Conservation (phyloP, 495 filamentous ascomycete genomes). For the Glarea lozoyensis region DNA sequence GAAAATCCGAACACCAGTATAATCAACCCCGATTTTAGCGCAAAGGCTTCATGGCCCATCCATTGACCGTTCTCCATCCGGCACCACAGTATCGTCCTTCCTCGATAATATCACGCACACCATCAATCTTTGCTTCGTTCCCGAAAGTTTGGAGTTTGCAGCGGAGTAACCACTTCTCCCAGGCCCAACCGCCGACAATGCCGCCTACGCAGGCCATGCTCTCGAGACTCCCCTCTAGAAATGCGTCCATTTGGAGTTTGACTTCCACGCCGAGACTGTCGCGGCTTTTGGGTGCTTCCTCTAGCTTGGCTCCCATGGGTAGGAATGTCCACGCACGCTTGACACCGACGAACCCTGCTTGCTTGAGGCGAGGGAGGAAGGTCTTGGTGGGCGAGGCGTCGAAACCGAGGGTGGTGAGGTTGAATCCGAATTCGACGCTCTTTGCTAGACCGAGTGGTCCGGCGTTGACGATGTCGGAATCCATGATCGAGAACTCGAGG, state of each 20-base stretch:
- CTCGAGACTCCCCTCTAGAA: conserved; percentile 60
- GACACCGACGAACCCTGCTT: conserved; percentile 65
- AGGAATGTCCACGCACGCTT: conserved; percentile 87
- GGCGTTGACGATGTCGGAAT: conserved; percentile 78
- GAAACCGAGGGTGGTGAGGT: conserved; percentile 77
- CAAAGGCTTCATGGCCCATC: conserved; percentile 80
- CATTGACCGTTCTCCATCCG: conserved; percentile 79
- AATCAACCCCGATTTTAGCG: not conserved
- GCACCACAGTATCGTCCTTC: conserved; percentile 72
- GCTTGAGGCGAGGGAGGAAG: conserved; percentile 66
- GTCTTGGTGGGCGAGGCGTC: conserved; percentile 73
- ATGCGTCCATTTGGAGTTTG: conserved; percentile 53
- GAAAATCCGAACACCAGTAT: no score
- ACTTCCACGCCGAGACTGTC: conserved; percentile 32
- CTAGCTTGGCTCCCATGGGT: conserved; percentile 65
- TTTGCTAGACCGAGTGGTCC: conserved; percentile 70
- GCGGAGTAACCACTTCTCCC: conserved; percentile 87
- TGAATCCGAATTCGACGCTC: conserved; percentile 81
- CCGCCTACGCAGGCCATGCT: conserved; percentile 69
- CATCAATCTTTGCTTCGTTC: conserved; percentile 59
- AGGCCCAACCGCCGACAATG: conserved; percentile 79
- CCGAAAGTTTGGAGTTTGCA: conserved; percentile 72
- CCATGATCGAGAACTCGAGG: conserved; percentile 81
- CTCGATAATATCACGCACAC: conserved; percentile 70
- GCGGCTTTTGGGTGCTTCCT: conserved; percentile 31